These are phyloP conservation scores for Acanthamoeba quina DNA, from an alignment of 208 protist genomes.

Conservation along the genomic window DNA sequence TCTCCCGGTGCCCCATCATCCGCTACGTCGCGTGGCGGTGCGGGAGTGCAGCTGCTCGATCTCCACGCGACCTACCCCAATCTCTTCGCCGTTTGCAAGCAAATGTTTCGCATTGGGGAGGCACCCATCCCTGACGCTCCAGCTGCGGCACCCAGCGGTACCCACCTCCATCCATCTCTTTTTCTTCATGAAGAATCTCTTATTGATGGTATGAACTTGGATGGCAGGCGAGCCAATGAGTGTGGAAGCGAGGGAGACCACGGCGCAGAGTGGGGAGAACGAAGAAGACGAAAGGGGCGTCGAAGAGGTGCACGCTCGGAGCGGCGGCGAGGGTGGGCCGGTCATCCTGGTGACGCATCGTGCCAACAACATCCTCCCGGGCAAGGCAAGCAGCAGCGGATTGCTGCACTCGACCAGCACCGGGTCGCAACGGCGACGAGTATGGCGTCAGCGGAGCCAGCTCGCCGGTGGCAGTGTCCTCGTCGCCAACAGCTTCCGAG, in stretches of 20 bases:
- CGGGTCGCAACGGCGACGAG: neutral
- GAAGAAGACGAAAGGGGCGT: neutral
- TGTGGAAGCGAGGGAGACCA: neutral
- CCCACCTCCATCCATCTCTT: neutral
- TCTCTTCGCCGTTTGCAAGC: slow-evolving; percentile 20
- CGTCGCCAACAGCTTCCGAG: slow-evolving; percentile 16
- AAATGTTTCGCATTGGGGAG: neutral
- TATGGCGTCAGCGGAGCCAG: neutral
- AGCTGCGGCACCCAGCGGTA: neutral
- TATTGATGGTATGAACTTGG: too few species aligned
- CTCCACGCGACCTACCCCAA: neutral
- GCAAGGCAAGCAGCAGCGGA: neutral
- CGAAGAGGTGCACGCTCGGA: neutral
- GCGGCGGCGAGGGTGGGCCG: neutral
- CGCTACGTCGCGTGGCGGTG: too few species aligned
- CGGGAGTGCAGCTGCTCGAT: slow-evolving; percentile 36
- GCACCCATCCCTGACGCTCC: neutral
- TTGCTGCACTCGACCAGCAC: neutral
- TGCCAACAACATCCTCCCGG: neutral
- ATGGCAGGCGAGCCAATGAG: too few species aligned
- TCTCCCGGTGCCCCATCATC: neutral
- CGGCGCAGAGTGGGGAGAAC: neutral
- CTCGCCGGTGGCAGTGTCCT: neutral
- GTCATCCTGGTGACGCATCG: slow-evolving; percentile 13
- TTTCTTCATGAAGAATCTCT: too few species aligned